Evolutionary conservation across 208 protist genomes (phyloP), one percentile per base, ranked within the genome.

Genomic region (Leishmania guyanensis): DNA sequence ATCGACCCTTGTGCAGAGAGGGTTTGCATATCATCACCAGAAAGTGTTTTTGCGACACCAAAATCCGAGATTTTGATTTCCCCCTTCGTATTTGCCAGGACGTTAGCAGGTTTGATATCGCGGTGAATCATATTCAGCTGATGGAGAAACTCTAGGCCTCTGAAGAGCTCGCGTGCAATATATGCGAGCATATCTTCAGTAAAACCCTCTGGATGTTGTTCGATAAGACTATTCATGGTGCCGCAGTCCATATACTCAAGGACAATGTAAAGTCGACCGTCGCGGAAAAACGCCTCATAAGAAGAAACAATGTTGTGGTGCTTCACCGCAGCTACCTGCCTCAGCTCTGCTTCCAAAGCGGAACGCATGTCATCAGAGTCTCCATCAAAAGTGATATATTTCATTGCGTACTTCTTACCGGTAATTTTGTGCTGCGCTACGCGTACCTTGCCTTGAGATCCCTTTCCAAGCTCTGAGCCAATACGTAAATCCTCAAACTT

Each of bases 61-160:
- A 99, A 99, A 86, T 99, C 99, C 12, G 96, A 98, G 17, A 99
- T 96, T 88, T 99, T 99, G 26, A 99, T 92, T 39, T 97, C 88
- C 68, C 98, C 98, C 20, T 97, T 94, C 10, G 89, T 92, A 88
- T 99, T 99, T 51, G 99, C 90, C 26, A 99, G 88, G 33, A 99
- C 89, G 86, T 99, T 99, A 36, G 93, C 95, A 20, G 98, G 99
- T 79, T 99, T 99, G 60, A 99, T 93, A 74, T 99, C 98, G 46
- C 98, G 90, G 82, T 99, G 99, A 83, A 99, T 93, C 84, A 98
- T 92, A 56, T 96, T 96, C 16, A 91, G 84, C 39, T 85, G 83
- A 81, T 98, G 96, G 39, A 98, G 90, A 85, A 94, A 94, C 74
- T 93, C 90, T 9, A 98, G 77, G 0, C 94, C 96, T 33, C 92